Evolutionary conservation across 2,329 filamentous ascomycete genomes (phyloP).

Genomic region (Colletotrichum euphorbiae): DNA sequence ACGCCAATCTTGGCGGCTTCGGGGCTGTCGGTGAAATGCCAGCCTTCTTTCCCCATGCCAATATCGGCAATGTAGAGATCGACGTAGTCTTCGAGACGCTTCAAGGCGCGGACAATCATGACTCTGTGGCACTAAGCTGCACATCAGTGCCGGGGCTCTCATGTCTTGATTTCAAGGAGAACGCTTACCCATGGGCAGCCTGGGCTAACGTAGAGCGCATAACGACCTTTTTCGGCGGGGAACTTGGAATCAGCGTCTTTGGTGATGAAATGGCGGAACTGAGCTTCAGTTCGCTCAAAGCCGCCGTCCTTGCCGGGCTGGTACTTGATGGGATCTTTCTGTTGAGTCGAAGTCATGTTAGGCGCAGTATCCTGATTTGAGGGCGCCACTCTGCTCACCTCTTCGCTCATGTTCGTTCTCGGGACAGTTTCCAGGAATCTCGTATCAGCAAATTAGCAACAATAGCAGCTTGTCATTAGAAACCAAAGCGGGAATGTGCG

Average conservation of each 20-base stretch:
- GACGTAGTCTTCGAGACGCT: slow-evolving; percentile 78
- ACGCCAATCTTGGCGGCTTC: slow-evolving; percentile 54
- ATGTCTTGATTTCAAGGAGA: too few relatives aligned
- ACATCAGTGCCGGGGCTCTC: background rate
- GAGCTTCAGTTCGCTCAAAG: slow-evolving; percentile 64
- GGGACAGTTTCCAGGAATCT: too few relatives aligned
- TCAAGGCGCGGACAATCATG: slow-evolving; percentile 77
- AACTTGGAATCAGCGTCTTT: slow-evolving; percentile 62
- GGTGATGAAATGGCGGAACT: slow-evolving; percentile 68
- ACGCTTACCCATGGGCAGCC: slow-evolving; percentile 71
- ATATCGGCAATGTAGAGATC: slow-evolving; percentile 76
- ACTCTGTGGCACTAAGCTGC: slow-evolving; percentile 72
- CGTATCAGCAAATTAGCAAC: too few relatives aligned
- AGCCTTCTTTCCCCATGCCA: slow-evolving; percentile 69
- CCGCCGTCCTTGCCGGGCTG: slow-evolving; percentile 55
- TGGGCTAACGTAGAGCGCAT: slow-evolving; percentile 70
- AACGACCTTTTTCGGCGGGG: slow-evolving; percentile 69
- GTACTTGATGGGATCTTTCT: slow-evolving; percentile 28
- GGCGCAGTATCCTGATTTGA: too few relatives aligned
- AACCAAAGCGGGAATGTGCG: too few relatives aligned
- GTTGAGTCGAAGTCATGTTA: too few relatives aligned
- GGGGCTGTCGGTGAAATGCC: slow-evolving; percentile 57
- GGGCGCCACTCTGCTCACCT: background rate
- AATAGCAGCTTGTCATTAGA: background rate
- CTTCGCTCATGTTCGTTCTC: slow-evolving; percentile 9